Evolutionary conservation across 2,329 filamentous ascomycete species (phyloP).

Genomic region (Fusarium oxysporum): DNA sequence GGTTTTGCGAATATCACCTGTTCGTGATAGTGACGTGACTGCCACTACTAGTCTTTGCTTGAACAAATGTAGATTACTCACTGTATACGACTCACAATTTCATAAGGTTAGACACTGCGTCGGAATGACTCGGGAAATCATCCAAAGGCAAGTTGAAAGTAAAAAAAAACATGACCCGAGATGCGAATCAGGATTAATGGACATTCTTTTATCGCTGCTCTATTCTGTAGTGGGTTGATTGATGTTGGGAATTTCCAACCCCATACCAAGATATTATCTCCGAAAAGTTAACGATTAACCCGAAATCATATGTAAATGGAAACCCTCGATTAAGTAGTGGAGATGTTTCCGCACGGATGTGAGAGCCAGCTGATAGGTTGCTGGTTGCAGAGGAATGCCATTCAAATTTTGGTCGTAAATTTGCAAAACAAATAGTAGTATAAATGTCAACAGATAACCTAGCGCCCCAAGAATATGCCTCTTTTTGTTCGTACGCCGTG

Average conservation of each 20-base stretch:
- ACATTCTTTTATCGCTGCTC: background rate
- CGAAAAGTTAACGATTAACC: background rate
- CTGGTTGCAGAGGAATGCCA: conserved; percentile 20
- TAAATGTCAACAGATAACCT: conserved; percentile 52
- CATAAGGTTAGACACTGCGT: conserved; percentile 1
- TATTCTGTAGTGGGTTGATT: background rate
- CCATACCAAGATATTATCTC: background rate
- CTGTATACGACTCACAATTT: background rate
- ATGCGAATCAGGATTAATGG: background rate
- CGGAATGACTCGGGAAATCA: background rate
- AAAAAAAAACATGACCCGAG: background rate
- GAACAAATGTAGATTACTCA: background rate
- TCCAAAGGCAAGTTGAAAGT: background rate
- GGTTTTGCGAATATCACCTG: conserved; percentile 1
- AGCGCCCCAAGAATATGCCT: conserved; percentile 54
- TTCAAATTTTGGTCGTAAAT: conserved; percentile 37
- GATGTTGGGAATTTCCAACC: background rate
- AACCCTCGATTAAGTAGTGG: conserved; percentile 1
- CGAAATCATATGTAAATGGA: background rate
- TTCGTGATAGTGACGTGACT: background rate
- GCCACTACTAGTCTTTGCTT: background rate
- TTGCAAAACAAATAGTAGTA: conserved; percentile 44
- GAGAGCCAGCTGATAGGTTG: background rate
- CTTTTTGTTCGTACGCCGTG: conserved; percentile 55
- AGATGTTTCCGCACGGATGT: conserved; percentile 3